Conservation (phyloP, 768 basidiomycete genomes). For the Serendipita sp. region DNA sequence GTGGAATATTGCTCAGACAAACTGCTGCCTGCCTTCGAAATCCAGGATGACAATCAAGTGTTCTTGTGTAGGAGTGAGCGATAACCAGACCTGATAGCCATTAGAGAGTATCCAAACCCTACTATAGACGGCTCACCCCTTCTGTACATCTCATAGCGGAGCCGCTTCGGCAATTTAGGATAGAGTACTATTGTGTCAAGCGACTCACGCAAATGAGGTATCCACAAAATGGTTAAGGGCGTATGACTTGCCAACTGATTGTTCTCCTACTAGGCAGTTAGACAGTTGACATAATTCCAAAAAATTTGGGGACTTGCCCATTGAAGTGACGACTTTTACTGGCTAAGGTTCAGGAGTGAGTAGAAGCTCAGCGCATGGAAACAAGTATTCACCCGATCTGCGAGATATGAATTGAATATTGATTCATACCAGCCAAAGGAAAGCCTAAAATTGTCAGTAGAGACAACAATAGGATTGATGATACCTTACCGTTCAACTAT, state of each 20-base stretch:
- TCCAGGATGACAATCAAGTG: conserved; percentile 41
- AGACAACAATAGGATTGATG: neutral
- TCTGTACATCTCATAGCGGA: conserved; percentile 16
- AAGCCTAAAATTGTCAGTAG: conserved; percentile 16
- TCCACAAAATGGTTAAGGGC: conserved; percentile 45
- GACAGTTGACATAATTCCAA: neutral
- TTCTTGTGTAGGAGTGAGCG: conserved; percentile 43
- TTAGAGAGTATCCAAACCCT: neutral
- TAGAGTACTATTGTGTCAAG: conserved; percentile 37
- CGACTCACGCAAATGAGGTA: conserved; percentile 48
- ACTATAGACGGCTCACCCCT: conserved; percentile 5
- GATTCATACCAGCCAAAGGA: conserved; percentile 54
- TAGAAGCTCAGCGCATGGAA: neutral
- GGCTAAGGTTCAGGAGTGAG: conserved; percentile 24
- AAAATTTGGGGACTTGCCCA: conserved; percentile 26
- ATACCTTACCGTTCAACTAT: conserved; percentile 19
- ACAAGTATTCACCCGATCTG: conserved; percentile 29
- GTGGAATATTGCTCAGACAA: too few relatives aligned
- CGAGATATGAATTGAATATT: conserved; percentile 46
- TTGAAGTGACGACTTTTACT: conserved; percentile 48
- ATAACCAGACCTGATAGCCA: conserved; percentile 49
- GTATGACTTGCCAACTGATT: conserved; percentile 37
- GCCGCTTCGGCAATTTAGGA: neutral
- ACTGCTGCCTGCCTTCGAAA: conserved; percentile 30
- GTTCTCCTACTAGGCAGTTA: neutral